phyloP scores from a whole-genome alignment of 2,329 filamentous ascomycete genomes.

The Epicoccum nigrum region DNA sequence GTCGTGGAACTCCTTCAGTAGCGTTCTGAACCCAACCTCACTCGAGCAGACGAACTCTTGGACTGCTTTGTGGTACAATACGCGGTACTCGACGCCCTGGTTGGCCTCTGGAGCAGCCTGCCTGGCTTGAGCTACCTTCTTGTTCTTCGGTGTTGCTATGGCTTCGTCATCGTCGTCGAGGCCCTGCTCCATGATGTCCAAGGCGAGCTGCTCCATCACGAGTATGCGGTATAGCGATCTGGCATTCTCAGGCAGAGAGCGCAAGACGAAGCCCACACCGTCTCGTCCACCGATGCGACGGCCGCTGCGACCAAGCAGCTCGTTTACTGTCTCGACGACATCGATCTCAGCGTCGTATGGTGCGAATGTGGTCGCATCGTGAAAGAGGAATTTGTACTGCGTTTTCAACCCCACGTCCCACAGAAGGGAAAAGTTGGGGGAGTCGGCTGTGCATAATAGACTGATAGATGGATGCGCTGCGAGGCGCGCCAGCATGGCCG shows the following conservation, averaged over 20 bases:
- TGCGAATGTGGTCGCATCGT: constrained; percentile 90
- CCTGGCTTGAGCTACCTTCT: constrained; percentile 36
- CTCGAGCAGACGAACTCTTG: constrained; percentile 97
- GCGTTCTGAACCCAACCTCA: constrained; percentile 91
- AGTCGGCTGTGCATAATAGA: constrained; percentile 82
- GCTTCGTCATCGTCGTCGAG: constrained; percentile 31
- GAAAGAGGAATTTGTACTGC: constrained; percentile 84
- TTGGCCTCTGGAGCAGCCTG: constrained; percentile 40
- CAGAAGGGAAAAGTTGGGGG: constrained; percentile 82
- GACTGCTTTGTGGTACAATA: constrained; percentile 91
- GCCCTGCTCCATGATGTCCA: constrained; percentile 59
- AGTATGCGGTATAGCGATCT: constrained; percentile 84
- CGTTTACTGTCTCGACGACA: constrained; percentile 87
- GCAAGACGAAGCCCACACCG: constrained; percentile 88
- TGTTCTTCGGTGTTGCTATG: constrained; percentile 26
- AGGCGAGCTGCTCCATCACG: constrained; percentile 80
- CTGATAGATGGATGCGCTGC: constrained; percentile 74
- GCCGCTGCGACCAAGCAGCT: constrained; percentile 80
- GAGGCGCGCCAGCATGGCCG: constrained; percentile 76
- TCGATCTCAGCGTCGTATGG: constrained; percentile 77
- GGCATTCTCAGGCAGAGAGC: constrained; percentile 89
- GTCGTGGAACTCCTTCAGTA: constrained; percentile 97
- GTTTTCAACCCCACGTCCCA: constrained; percentile 89
- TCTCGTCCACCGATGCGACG: constrained; percentile 85
- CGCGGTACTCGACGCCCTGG: constrained; percentile 83